Evolutionary conservation across 1,284 basidiomycete genomes (phyloP), one percentile per base, ranked within the genome.

Genomic region (Apiotrichum veenhuisii): DNA sequence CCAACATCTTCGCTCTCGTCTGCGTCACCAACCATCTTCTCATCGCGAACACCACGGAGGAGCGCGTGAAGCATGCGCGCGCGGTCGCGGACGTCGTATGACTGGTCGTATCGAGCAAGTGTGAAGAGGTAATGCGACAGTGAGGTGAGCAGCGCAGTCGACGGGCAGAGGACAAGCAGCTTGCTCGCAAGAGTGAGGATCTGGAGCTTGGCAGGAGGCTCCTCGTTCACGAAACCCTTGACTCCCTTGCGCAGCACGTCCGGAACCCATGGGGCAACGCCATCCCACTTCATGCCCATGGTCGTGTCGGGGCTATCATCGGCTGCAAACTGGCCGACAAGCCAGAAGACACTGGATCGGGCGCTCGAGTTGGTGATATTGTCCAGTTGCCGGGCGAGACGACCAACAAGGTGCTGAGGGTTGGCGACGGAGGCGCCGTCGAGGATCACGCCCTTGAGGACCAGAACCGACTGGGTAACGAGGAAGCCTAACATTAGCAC

Each of bases 21-120:
- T 12, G 38, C 54, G 9, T 54, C 56, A 12, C 45, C 53, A 11
- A 36, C 33, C 1, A 30, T 54, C 45, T 59, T 59, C 45, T 57
- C 58, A 26, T 78, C 75, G 25, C 64, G 52, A 2, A 76, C 65
- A 20, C 88, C 86, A 12, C 80, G 73, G 8, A 93, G 78, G 4
- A 95, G 81, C 3, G 85, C 83, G n/a, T 80, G 77, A 17, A 95
- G 73, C 82, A 91, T 88, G 43, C 93, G 82, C 5, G 85, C 87
- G 20, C 91, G 85, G 74, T 96, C 93, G 36, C 93, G 83, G 33
- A 96, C 87, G 66, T 94, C 91, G 73, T 90, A 94, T 67, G 88
- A 84, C 15, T 78, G 66, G 72, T 97, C 94, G 73, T 93, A 97
- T 55, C 88, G 83, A 1, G 90, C 91, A n/a, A 96, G 82, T 0